Evolutionary conservation across 139 green algal genomes (phyloP).

Genomic region (Monoraphidium neglectum): DNA sequence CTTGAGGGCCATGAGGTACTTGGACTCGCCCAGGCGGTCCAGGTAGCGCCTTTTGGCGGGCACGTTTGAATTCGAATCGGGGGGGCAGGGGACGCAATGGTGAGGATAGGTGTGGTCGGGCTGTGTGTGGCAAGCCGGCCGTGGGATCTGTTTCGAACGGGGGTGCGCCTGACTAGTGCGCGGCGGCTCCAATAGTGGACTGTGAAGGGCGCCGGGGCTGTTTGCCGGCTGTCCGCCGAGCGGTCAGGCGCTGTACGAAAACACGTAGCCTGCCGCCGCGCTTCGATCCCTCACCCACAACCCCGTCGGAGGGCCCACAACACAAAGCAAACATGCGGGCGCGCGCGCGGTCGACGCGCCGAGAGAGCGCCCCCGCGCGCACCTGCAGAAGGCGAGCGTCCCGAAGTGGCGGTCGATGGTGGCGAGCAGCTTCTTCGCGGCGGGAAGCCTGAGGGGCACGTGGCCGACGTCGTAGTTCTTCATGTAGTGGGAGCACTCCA

Average conservation of each 20-base stretch:
- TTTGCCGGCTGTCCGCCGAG: no score
- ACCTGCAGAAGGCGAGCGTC: slow-evolving; percentile 97
- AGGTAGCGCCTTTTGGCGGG: slow-evolving; percentile 66
- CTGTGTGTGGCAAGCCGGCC: no score
- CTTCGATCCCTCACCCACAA: not conserved
- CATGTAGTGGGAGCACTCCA: slow-evolving; percentile 99
- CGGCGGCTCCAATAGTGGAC: no score
- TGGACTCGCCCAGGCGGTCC: slow-evolving; percentile 95
- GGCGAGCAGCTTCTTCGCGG: slow-evolving; percentile 91
- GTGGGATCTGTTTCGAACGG: no score
- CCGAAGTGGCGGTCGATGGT: slow-evolving; percentile 98
- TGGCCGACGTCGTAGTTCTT: slow-evolving; percentile 94
- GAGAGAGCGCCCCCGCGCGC: no score
- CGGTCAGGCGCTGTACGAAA: slow-evolving; percentile 14
- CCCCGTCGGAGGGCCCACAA: not conserved
- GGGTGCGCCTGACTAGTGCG: no score
- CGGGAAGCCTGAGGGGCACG: slow-evolving; percentile 90
- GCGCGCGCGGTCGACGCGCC: no score
- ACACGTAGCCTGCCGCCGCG: no score
- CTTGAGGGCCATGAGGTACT: slow-evolving; percentile 99
- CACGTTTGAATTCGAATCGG: no score
- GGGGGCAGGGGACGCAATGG: not conserved
- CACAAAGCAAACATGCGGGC: no score
- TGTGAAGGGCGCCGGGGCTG: no score
- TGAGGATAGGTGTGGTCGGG: no score